A percentile compares a stretch with the other conserved stretches of the same genome.
Evolutionary conservation across 805 yeast genomes (phyloP).

Genomic region (Kodamaea neixiangensis): DNA sequence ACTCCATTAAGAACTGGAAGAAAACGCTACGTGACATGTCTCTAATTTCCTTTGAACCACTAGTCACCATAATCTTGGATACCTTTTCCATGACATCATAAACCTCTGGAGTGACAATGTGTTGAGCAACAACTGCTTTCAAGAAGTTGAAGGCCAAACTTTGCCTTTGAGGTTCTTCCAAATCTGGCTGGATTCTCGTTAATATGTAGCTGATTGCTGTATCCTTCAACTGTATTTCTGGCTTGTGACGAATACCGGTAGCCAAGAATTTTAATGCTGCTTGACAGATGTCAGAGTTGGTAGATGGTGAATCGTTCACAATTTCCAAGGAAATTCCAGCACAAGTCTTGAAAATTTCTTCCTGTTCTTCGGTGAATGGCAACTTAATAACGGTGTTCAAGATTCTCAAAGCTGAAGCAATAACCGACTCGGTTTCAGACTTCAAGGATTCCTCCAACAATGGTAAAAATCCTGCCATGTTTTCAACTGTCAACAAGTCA

Average conservation of each 20-base stretch:
- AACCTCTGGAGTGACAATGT: conserved; percentile 78
- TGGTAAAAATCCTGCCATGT: conserved; percentile 75
- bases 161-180: conserved; percentile 87
- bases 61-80: conserved; percentile 84
- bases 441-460: conserved; percentile 58
- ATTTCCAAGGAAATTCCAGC: conserved; percentile 62
- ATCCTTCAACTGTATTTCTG: conserved; percentile 64
- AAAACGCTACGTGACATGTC: conserved; percentile 82
- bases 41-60: conserved; percentile 78
- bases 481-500: conserved; percentile 56
- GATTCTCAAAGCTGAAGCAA: conserved; percentile 64
- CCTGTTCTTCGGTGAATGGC: conserved; percentile 58
- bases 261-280: conserved; percentile 74
- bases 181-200: conserved; percentile 75
- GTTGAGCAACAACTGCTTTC: conserved; percentile 73
- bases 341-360: conserved; percentile 54
- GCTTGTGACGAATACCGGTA: conserved; percentile 67
- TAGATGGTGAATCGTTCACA: conserved; percentile 73
- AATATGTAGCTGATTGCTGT: conserved; percentile 73
- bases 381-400: conserved; percentile 60
- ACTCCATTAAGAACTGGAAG: conserved; percentile 86
- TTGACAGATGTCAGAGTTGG: conserved; percentile 79
- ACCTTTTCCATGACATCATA: conserved; percentile 86
- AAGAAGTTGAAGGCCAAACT: conserved; percentile 85
- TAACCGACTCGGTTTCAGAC: conserved; percentile 77